Evolutionary conservation across 2,329 filamentous ascomycete species (phyloP).

Genomic region (Gremmenia infestans): DNA sequence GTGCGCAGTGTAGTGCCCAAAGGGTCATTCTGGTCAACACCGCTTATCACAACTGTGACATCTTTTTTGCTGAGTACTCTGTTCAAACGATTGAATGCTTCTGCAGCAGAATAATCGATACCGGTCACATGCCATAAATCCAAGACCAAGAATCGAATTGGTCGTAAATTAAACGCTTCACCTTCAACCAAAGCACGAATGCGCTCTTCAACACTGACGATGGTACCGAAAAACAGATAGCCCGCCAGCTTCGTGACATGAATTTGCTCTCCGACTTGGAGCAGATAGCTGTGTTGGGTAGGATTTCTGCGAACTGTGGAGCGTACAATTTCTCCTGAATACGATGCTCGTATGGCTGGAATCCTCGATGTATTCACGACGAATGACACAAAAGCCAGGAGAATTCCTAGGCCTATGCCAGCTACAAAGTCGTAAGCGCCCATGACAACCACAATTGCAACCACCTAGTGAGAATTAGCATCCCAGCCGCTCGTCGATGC

Average conservation of each 20-base stretch:
- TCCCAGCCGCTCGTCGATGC: neutral
- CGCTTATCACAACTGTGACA: conserved; percentile 77
- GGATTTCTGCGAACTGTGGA: conserved; percentile 91
- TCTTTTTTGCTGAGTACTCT: conserved; percentile 72
- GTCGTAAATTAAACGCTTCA: conserved; percentile 68
- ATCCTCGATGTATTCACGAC: conserved; percentile 88
- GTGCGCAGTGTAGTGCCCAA: conserved; percentile 76
- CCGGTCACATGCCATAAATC: conserved; percentile 88
- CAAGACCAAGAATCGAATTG: conserved; percentile 84
- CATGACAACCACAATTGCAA: conserved; percentile 92
- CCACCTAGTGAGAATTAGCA: conserved; percentile 44
- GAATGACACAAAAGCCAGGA: conserved; percentile 85
- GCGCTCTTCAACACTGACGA: conserved; percentile 88
- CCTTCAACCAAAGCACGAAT: conserved; percentile 80
- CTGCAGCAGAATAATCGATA: conserved; percentile 91
- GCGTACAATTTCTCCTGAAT: conserved; percentile 80
- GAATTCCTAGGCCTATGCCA: conserved; percentile 86
- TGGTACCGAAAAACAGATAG: conserved; percentile 97
- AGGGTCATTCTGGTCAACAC: conserved; percentile 69
- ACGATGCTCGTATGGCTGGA: conserved; percentile 84
- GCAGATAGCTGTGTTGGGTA: conserved; percentile 80
- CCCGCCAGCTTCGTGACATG: conserved; percentile 88
- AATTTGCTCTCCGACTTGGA: conserved; percentile 80
- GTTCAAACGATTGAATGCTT: conserved; percentile 90
- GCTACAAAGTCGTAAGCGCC: conserved; percentile 94